Base-by-base conservation (phyloP, 1,284 basidiomycete genomes). In the Puccinia horiana region DNA sequence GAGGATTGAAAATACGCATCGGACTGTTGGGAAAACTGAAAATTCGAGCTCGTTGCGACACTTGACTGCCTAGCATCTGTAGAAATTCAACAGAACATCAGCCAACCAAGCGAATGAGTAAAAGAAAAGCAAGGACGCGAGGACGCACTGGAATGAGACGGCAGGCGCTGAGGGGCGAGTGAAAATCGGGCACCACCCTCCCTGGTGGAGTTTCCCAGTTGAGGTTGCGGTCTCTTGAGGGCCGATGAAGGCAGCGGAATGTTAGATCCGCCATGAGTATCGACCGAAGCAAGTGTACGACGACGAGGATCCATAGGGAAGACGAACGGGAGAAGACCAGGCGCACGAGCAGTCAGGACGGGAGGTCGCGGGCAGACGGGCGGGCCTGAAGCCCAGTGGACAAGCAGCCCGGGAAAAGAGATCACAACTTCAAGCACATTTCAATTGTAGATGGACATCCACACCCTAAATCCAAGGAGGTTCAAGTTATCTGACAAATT, bases 241-340 rank as follows among this genome's bases (percentile, higher is more conserved):
- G 77, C 77, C 23, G 77, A 79, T 16, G 77, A 52, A 4, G 67
- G 77, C 8, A 79, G 63, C 20, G 77, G 77, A 14, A 79, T 72
- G 47, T 78, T 42, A 11, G 76, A 78, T 5, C 40, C 54, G n/a
- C 56, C 40, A 47, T 67, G 76, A 26, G 61, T 42, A 29, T 78
- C 76, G 47, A 12, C 58, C 40, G 58, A 35, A 23, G 76, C 63
- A 3, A 78, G 56, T n/a, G 76, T 78, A 9, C 76, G 54, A 40
- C 76, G 76, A 32, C 76, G 76, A 26, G 76, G 61, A 32, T 78
- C 76, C 76, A 78, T 78, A 26, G 65, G 5, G 65, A 69, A 35
- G 29, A 69, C 8, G 65, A 69, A n/a, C n/a, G n/a, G n/a, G n/a
- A n/a, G n/a, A n/a, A n/a, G n/a, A n/a, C n/a, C n/a, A n/a, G n/a